Percentiles rank a stretch among this genome's conserved stretches.
phyloP scores from a whole-genome alignment of 148 eudicot genomes.

The Amaranthus cruentus region DNA sequence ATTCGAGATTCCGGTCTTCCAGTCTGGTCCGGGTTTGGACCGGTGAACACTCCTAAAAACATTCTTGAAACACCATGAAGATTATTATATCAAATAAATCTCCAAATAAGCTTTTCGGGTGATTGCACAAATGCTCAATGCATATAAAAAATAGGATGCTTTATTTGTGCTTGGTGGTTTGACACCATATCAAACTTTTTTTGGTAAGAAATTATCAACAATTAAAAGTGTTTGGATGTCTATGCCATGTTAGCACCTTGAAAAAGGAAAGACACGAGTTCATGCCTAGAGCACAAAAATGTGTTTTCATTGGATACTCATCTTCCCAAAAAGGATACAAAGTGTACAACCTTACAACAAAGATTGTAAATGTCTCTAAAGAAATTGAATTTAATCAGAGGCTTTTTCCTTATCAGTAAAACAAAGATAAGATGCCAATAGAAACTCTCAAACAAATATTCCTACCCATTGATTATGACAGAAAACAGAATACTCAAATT shows the following conservation, averaged over 20 bases:
- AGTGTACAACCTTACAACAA: background rate
- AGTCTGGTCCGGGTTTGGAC: too few relatives aligned
- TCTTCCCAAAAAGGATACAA: background rate
- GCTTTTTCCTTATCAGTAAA: background rate
- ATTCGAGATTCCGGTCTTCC: too few relatives aligned
- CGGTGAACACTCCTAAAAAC: too few relatives aligned
- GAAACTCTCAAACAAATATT: too few relatives aligned
- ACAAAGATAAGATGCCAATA: too few relatives aligned
- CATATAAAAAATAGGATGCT: background rate
- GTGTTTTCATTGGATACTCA: background rate
- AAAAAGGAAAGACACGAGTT: background rate
- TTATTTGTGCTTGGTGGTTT: background rate
- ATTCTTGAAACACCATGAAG: background rate
- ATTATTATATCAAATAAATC: background rate
- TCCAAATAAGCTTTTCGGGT: background rate
- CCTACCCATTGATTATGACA: too few relatives aligned
- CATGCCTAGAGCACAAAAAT: background rate
- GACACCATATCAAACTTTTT: too few relatives aligned
- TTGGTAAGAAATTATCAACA: background rate
- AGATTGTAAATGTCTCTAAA: background rate
- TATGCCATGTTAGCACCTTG: background rate
- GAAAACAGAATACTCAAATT: too few relatives aligned
- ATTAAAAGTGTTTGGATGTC: background rate
- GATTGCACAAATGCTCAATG: background rate
- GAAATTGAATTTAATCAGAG: background rate